A percentile compares a stretch with the other conserved stretches of the same genome.
Conservation (phyloP, 345 rosid species). For the Gossypium anomalum region DNA sequence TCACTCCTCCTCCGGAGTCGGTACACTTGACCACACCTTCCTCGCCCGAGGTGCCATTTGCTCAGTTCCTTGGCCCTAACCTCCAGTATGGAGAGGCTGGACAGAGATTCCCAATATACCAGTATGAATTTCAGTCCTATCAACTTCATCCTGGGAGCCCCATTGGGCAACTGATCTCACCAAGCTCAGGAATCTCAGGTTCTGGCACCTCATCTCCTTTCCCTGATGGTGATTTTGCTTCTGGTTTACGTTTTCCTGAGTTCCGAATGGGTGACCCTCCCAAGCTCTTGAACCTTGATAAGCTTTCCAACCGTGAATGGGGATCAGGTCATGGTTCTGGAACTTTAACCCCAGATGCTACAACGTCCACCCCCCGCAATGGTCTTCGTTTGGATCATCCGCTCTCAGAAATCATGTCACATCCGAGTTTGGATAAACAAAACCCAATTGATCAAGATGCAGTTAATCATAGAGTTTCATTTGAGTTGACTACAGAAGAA, state of each 20-base stretch:
- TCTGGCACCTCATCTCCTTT: conserved; percentile 94
- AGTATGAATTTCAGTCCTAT: conserved; percentile 71
- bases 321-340: conserved; percentile 46
- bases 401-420: conserved; percentile 25
- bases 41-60: conserved; percentile 96
- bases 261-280: conserved; percentile 61
- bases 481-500: conserved; percentile 52
- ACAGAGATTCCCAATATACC: conserved; percentile 43
- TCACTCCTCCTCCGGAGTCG: conserved; percentile 87
- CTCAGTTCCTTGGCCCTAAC: conserved; percentile 61
- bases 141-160: conserved; percentile 91
- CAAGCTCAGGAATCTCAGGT: conserved; percentile 81
- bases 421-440: conserved; percentile 18
- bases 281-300: conserved; percentile 58
- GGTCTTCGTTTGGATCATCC: conserved; percentile 31
- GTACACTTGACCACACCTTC: conserved; percentile 86
- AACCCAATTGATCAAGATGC: conserved; percentile 21
- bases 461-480: conserved; percentile 46
- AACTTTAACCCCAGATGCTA: conserved; percentile 49
- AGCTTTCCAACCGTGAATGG: conserved; percentile 33
- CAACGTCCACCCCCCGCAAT: conserved; percentile 31
- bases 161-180: conserved; percentile 82
- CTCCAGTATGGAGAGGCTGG: conserved; percentile 32
- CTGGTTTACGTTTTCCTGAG: conserved; percentile 43
- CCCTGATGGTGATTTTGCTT: conserved; percentile 54